Evolutionary conservation across 331 rosid genomes (phyloP).

Genomic region (Acacia pycnantha): DNA sequence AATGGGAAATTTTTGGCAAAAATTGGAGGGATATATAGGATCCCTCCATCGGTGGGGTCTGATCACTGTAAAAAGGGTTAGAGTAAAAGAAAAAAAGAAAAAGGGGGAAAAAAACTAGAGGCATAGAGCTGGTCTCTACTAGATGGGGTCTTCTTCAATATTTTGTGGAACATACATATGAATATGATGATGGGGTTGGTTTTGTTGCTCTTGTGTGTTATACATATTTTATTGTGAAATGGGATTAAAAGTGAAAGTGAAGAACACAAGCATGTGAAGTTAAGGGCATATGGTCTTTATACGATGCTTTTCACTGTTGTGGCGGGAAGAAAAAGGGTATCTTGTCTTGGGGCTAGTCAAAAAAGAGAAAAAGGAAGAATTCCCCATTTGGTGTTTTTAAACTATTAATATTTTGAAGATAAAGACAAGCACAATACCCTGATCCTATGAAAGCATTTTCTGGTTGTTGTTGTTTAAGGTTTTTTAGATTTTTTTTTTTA

Average conservation of each 20-base stretch:
- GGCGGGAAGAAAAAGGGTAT: constrained; percentile 49
- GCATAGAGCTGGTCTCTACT: constrained; percentile 39
- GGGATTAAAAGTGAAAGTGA: constrained; percentile 38
- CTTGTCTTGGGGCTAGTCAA: constrained; percentile 66
- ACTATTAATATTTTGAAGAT: constrained; percentile 31
- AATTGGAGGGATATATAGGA: constrained; percentile 16
- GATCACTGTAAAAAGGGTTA: constrained; percentile 55
- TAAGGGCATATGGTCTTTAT: constrained; percentile 5
- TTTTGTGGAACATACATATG: constrained; percentile 36
- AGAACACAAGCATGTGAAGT: constrained; percentile 48
- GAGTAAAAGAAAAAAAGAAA: neutral
- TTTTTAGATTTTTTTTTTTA: too few species aligned
- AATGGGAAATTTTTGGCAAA: constrained; percentile 17
- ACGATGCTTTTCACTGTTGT: constrained; percentile 7
- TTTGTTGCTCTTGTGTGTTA: neutral
- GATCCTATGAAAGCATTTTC: constrained; percentile 28
- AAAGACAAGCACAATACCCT: constrained; percentile 19
- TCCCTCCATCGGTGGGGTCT: constrained; percentile 40
- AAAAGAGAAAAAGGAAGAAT: constrained; percentile 36
- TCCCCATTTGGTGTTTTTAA: constrained; percentile 44
- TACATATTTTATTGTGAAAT: constrained; percentile 33
- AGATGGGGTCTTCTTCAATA: constrained; percentile 38
- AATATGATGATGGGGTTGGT: constrained; percentile 27
- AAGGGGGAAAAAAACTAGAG: constrained; percentile 31
- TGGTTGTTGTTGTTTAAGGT: constrained; percentile 6